Evolutionary conservation across 2,329 filamentous ascomycete genomes (phyloP), one percentile per base, ranked within the genome.

Genomic region (Fusarium aywerte): DNA sequence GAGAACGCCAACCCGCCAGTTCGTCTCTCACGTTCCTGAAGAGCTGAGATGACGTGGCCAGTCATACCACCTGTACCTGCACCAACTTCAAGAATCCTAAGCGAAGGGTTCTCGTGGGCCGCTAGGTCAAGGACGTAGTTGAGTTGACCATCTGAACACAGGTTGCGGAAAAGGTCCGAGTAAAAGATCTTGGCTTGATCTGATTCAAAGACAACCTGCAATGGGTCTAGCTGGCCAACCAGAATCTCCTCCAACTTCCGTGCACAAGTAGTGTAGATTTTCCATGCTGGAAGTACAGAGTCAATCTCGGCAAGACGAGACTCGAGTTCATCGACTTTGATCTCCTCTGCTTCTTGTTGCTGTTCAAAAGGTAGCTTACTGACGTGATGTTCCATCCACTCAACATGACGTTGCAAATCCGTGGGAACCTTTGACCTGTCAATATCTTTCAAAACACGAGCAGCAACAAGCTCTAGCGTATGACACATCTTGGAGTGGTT

Each of bases 1-100:
- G 68, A 54, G 40, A 77, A 78, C 1, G 38, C 43, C 20, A 49
- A 1, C 31, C 44, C 58, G 10, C 54, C 45, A n/a, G 13, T 62
- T 1, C 35, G 44, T 5, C 13, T 59, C 25, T 62, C 42, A 0
- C 47, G 40, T 18, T 45, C 55, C 42, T 62, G 35, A 2, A 62
- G 8, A 36, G 44, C 29, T 2, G 35, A 23, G 7, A 51, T 44
- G 3, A 52, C 48, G 31, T 52, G 38, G 1, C 47, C 45, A 4
- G 54, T 38, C 40, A 63, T 47, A 9, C 50, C 40, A 7, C 58
- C 58, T 7, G 47, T 62, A 1, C 58, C 54, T n/a, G 58, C 58
- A 3, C 58, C 54, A 1, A 59, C 58, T 20, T 62, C 54, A 0
- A 62, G 47, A 7, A 59, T 16, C 5, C 54, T 35, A 13, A 62